Evolutionary conservation across 176 grass and related monocot species (phyloP), one percentile per base, ranked within the genome.

Genomic region (Cenchrus fungigraminus): DNA sequence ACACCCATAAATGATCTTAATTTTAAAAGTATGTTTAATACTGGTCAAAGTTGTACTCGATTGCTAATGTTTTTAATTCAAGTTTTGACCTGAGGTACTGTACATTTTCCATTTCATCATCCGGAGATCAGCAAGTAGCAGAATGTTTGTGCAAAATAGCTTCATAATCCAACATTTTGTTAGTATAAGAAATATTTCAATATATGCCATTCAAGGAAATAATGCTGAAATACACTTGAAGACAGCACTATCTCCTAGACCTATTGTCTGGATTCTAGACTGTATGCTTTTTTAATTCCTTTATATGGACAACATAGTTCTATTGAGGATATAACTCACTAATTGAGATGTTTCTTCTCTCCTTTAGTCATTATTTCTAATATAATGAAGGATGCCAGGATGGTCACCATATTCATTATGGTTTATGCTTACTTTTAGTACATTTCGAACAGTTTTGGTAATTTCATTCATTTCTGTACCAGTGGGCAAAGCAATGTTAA

Each of bases 401-500:
- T 6, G 1, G 0, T 80, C 67, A 56, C 8, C 0, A 20, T 50
- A 15, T 11, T 31, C 7, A 28, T 13, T 16, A 63, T 77, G 54
- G 37, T 56, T 29, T 68, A 14, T 51, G 7, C 16, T 14, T 31
- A 73, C 31, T 45, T 43, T 46, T 22, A 46, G 46, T 77, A 47
- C 66, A 32, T 63, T 70, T 81, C 61, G 44, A 69, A 85, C 73
- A 61, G 5, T 12, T 76, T 31, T 80, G 11, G n/a, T 80, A 78
- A 77, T 64, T 65, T 28, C 56, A 69, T 31, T 68, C n/a, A 37
- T 87, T 90, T 73, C 31, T 74, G 8, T 44, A 66, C 63, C 78
- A 99, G 97, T 73, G 89, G 83, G 43, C 94, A 95, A 87, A 96
- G 90, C 88, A 94, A 83, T 32, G 88, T 56, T 32, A 96, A 85